A percentile compares a stretch with the other conserved stretches of the same genome.
Evolutionary conservation across 73 alveolate genomes (phyloP).

Genomic region (Paramecium bursaria): DNA sequence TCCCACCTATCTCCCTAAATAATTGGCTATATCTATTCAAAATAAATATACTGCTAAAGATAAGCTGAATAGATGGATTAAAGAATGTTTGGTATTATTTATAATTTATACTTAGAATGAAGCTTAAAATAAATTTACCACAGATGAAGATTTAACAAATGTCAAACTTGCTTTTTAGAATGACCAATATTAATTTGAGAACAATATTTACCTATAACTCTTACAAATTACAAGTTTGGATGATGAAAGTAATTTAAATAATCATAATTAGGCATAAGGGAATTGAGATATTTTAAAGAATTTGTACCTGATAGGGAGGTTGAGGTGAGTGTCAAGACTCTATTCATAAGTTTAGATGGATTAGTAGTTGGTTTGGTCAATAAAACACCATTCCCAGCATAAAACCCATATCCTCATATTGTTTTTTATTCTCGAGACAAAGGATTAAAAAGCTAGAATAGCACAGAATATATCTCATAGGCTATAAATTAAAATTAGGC

Average conservation of each 20-base stretch:
- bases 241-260: too few species aligned
- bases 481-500: neutral
- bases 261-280: too few species aligned
- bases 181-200: too few species aligned
- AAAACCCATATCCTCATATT: conserved; percentile 55
- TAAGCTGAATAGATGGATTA: conserved; percentile 25
- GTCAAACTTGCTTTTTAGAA: neutral
- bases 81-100: conserved; percentile 11
- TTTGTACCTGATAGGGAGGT: conserved; percentile 9
- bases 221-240: too few species aligned
- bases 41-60: conserved; percentile 1
- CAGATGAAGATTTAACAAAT: neutral
- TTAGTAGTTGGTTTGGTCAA: conserved; percentile 21
- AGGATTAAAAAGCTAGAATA: neutral
- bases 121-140: neutral
- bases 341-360: conserved; percentile 43
- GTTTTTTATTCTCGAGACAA: neutral
- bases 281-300: conserved; percentile 13
- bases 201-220: too few species aligned
- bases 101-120: neutral
- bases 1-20: conserved; percentile 48
- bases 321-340: conserved; percentile 6
- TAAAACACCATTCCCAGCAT: neutral
- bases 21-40: neutral
- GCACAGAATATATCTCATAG: neutral